phyloP scores from a whole-genome alignment of 805 yeast genomes.

The Candida glaebosa region DNA sequence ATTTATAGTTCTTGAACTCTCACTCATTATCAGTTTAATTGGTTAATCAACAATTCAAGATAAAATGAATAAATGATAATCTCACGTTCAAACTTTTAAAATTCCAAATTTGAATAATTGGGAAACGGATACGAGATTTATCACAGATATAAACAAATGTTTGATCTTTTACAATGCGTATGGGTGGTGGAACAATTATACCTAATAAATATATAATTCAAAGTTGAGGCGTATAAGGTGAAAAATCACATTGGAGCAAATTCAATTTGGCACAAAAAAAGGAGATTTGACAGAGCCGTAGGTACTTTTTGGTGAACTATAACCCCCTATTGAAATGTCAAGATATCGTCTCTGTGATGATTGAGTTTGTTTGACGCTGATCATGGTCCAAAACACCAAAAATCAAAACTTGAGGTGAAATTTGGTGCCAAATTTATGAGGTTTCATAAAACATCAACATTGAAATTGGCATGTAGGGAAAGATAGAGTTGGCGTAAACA shows the following conservation, averaged over 20 bases:
- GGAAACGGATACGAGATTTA: not conserved
- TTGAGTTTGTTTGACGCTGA: no score
- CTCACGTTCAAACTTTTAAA: not conserved
- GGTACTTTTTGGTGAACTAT: no score
- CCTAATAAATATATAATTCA: no score
- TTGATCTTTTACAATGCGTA: not conserved
- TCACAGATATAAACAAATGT: not conserved
- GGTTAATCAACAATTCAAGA: not conserved
- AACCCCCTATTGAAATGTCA: no score
- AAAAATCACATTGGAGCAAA: not conserved
- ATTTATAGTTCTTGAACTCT: slow-evolving; percentile 40
- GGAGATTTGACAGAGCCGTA: no score
- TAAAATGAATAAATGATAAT: not conserved
- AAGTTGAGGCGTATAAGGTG: not conserved
- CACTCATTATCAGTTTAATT: slow-evolving; percentile 23
- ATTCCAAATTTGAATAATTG: no score
- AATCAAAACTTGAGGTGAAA: no score
- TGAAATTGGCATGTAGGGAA: not conserved
- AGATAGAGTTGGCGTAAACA: not conserved
- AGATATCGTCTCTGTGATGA: no score
- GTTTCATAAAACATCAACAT: no score
- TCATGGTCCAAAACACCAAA: no score
- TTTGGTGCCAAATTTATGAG: no score
- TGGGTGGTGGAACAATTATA: not conserved
- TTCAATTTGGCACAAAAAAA: no score